A percentile compares a stretch with the other conserved stretches of the same genome.
phyloP scores from a whole-genome alignment of 805 yeast genomes.

The Metschnikowia peoriensis region DNA sequence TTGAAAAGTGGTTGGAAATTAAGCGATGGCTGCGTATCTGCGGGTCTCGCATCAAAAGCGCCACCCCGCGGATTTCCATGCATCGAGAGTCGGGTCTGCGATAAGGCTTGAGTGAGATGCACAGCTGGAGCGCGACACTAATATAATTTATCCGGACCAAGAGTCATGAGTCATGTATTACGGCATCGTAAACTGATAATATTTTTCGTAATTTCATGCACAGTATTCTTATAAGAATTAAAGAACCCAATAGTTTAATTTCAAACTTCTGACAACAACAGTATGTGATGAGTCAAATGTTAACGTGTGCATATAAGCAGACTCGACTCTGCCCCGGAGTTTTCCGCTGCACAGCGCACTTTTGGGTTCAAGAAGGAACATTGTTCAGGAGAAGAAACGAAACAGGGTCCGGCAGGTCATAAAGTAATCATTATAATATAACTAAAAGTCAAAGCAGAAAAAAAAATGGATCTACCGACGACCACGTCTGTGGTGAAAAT shows the following conservation, averaged over 20 bases:
- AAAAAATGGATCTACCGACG: neutral
- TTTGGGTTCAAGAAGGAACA: neutral
- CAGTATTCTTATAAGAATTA: too few species aligned
- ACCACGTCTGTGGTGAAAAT: neutral
- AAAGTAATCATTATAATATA: too few species aligned
- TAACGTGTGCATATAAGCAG: slow-evolving; percentile 1
- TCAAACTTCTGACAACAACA: too few species aligned
- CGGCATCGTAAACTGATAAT: too few species aligned
- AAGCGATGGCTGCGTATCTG: neutral
- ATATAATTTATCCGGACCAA: neutral
- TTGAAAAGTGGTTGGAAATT: neutral
- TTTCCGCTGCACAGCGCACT: neutral
- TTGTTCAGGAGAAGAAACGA: too few species aligned
- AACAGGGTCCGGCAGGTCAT: too few species aligned
- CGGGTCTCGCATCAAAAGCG: slow-evolving; percentile 1
- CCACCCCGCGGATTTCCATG: slow-evolving; percentile 9
- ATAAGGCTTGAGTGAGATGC: neutral
- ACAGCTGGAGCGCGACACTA: neutral
- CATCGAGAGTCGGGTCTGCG: slow-evolving; percentile 1
- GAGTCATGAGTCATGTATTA: neutral
- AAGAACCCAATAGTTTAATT: too few species aligned
- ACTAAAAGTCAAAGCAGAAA: neutral
- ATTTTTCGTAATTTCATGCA: too few species aligned
- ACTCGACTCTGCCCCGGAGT: slow-evolving; percentile 1
- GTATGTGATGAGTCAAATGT: slow-evolving; percentile 1